These are phyloP conservation scores for Blastocystis sp. DNA, from an alignment of 352 stramenopile species.

Conservation along the genomic window DNA sequence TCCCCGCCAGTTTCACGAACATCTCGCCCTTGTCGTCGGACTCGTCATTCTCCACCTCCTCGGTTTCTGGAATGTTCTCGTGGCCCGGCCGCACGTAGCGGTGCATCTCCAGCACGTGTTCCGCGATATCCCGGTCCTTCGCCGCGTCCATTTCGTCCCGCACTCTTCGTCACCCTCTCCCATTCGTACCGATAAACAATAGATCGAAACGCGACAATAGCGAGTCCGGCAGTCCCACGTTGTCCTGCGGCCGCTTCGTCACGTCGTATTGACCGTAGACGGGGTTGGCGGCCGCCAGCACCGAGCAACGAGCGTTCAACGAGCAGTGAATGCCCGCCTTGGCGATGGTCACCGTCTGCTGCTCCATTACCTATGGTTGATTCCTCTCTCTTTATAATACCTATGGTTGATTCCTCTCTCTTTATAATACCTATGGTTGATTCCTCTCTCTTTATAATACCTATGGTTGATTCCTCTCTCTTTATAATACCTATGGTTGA, in stretches of 20 bases:
- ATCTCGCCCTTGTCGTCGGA: constrained; percentile 59
- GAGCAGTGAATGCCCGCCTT: constrained; percentile 97
- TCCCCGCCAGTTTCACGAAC: constrained; percentile 63
- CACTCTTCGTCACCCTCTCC: background rate
- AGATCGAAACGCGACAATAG: constrained; percentile 98
- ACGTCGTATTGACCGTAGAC: constrained; percentile 99
- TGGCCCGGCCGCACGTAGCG: constrained; percentile 76
- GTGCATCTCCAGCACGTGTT: constrained; percentile 92
- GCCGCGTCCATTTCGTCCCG: constrained; percentile 51
- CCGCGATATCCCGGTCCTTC: constrained; percentile 82
- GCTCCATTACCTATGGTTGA: constrained; percentile 81
- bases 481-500: too few relatives aligned
- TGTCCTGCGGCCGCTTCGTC: constrained; percentile 88
- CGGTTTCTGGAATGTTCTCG: constrained; percentile 73
- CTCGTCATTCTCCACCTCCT: constrained; percentile 67
- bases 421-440: too few relatives aligned
- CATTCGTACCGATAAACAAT: constrained; percentile 80
- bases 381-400: too few relatives aligned
- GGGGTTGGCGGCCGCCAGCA: constrained; percentile 94
- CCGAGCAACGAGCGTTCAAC: constrained; percentile 88
- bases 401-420: too few relatives aligned
- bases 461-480: too few relatives aligned
- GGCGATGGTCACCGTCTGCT: constrained; percentile 98
- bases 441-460: too few relatives aligned
- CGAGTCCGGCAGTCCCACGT: constrained; percentile 96